phyloP scores from a whole-genome alignment of 208 protist genomes.

The Tritrichomonas foetus region DNA sequence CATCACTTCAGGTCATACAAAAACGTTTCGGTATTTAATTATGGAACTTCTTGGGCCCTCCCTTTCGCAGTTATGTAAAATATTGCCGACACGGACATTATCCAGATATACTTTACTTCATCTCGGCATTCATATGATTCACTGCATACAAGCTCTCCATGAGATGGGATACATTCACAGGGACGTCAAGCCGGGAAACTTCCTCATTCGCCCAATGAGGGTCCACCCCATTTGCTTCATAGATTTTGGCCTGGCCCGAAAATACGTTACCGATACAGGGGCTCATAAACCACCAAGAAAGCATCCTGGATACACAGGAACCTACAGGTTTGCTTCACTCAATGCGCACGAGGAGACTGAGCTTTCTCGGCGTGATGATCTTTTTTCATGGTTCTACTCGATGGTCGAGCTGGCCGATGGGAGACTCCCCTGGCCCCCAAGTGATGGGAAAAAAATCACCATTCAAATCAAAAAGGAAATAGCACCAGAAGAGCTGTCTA shows the following conservation, averaged over 20 bases:
- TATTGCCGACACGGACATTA: not conserved
- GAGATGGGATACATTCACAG: not conserved
- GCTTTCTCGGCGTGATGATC: not conserved
- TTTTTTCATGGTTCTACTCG: not conserved
- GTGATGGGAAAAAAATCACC: not conserved
- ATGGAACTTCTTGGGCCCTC: conserved; percentile 28
- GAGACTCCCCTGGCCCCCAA: not conserved
- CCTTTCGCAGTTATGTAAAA: not conserved
- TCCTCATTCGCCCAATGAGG: not conserved
- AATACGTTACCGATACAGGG: not conserved
- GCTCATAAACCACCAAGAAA: not conserved
- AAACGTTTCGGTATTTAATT: not conserved
- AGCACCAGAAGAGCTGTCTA: not conserved
- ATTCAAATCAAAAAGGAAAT: not conserved
- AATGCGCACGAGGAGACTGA: not conserved
- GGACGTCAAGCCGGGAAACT: conserved; percentile 18
- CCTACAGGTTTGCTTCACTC: not conserved
- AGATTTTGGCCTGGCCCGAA: not conserved
- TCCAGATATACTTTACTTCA: not conserved
- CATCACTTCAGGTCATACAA: not conserved
- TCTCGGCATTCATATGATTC: not conserved
- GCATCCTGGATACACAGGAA: not conserved
- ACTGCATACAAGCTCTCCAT: not conserved
- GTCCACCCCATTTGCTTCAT: not conserved
- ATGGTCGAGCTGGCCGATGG: not conserved